Percentiles rank a stretch among this genome's conserved stretches.
Conservation (phyloP, 176 grass and related monocot species). For the Oryza meridionalis region DNA sequence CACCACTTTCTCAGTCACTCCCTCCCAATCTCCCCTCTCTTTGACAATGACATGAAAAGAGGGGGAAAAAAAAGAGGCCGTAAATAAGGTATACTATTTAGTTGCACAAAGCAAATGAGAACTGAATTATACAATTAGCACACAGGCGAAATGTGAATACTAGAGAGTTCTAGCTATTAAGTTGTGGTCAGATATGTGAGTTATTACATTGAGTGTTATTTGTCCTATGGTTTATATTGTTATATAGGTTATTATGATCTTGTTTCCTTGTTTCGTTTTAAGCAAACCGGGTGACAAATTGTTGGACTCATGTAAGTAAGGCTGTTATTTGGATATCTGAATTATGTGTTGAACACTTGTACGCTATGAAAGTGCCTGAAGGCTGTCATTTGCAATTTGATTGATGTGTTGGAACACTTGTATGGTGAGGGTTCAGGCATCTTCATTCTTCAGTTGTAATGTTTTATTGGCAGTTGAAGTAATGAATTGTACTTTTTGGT, state of each 20-base stretch:
- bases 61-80: conserved; percentile 4
- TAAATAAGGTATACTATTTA: conserved; percentile 32
- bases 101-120: conserved; percentile 17
- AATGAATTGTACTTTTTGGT: not conserved
- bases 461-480: conserved; percentile 4
- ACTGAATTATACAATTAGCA: conserved; percentile 29
- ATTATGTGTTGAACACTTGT: conserved; percentile 4
- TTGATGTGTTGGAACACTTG: not conserved
- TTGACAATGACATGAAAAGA: conserved; percentile 7
- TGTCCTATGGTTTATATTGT: not conserved
- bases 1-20: conserved; percentile 42
- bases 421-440: not conserved
- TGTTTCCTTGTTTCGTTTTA: conserved; percentile 4
- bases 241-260: conserved; percentile 20
- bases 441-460: not conserved
- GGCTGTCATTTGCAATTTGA: not conserved
- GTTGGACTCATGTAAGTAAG: not conserved
- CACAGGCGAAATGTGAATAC: conserved; percentile 54
- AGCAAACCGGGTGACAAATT: not conserved
- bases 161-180: conserved; percentile 31
- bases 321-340: conserved; percentile 5
- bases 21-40: conserved; percentile 40
- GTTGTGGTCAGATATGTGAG: conserved; percentile 20
- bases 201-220: conserved; percentile 34
- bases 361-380: not conserved